phyloP scores from a whole-genome alignment of 2,329 filamentous ascomycete genomes.

The Diplodia seriata region DNA sequence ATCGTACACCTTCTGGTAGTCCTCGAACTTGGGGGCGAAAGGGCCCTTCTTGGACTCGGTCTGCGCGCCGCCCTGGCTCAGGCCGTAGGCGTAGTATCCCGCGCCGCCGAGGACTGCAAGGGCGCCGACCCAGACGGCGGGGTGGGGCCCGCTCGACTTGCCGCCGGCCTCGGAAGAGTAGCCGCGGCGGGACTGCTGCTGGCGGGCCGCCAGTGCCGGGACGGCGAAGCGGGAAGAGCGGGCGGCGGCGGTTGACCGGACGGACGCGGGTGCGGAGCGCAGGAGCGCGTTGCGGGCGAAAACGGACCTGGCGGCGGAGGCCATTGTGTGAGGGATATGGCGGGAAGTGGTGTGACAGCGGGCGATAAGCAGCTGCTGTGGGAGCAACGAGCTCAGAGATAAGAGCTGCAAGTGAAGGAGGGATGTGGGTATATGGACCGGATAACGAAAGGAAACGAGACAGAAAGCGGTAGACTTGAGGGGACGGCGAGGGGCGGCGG shows the following conservation, averaged over 20 bases:
- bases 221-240: conserved; percentile 56
- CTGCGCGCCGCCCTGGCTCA: conserved; percentile 54
- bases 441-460: background rate
- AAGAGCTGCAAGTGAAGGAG: conserved; percentile 13
- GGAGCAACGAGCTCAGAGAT: conserved; percentile 4
- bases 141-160: conserved; percentile 50
- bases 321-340: conserved; percentile 15
- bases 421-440: conserved; percentile 4
- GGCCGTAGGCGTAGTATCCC: conserved; percentile 70
- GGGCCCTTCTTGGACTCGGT: conserved; percentile 39
- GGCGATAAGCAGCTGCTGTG: conserved; percentile 11
- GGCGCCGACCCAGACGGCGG: conserved; percentile 65
- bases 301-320: conserved; percentile 28
- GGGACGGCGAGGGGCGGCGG: background rate
- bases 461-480: background rate
- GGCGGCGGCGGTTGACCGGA: conserved; percentile 61
- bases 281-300: conserved; percentile 40
- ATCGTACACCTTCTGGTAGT: conserved; percentile 97
- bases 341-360: conserved; percentile 10
- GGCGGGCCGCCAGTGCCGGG: conserved; percentile 59
- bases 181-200: conserved; percentile 75
- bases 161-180: conserved; percentile 63
- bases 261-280: conserved; percentile 54
- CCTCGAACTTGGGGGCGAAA: conserved; percentile 79
- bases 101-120: conserved; percentile 67